These are phyloP conservation scores for Dipodascopsis uninucleata DNA, from an alignment of 805 yeast genomes.

Conservation along the genomic window DNA sequence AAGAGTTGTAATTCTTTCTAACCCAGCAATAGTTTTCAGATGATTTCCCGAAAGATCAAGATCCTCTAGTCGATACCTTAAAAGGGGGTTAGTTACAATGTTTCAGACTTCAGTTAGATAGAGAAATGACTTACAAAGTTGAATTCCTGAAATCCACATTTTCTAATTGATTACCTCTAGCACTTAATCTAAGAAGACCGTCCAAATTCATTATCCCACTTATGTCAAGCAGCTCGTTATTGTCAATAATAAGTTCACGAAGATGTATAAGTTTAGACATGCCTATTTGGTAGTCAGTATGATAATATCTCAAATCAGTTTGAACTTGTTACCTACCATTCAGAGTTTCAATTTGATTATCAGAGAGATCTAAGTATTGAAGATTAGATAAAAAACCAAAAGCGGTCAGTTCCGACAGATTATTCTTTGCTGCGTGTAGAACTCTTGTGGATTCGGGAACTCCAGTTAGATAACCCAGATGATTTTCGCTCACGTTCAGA, in stretches of 20 bases:
- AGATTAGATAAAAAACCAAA: constrained; percentile 44
- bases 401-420: constrained; percentile 43
- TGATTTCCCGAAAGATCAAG: constrained; percentile 31
- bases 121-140: constrained; percentile 21
- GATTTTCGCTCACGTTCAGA: constrained; percentile 43
- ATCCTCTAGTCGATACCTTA: constrained; percentile 28
- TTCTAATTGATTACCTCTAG: constrained; percentile 29
- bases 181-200: constrained; percentile 33
- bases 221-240: constrained; percentile 40
- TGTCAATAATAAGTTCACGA: constrained; percentile 43
- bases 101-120: not conserved
- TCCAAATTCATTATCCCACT: constrained; percentile 42
- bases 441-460: constrained; percentile 41
- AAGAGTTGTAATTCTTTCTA: constrained; percentile 34
- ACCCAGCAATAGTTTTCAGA: constrained; percentile 29
- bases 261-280: constrained; percentile 40
- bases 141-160: constrained; percentile 25
- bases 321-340: constrained; percentile 27
- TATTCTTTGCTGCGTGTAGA: constrained; percentile 41
- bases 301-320: not conserved
- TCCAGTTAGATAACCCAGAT: constrained; percentile 45
- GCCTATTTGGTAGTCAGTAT: constrained; percentile 8
- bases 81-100: not conserved
- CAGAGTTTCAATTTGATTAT: constrained; percentile 40
- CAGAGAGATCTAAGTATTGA: constrained; percentile 42